phyloP scores from a whole-genome alignment of 805 yeast species.

The Brettanomyces anomalus region DNA sequence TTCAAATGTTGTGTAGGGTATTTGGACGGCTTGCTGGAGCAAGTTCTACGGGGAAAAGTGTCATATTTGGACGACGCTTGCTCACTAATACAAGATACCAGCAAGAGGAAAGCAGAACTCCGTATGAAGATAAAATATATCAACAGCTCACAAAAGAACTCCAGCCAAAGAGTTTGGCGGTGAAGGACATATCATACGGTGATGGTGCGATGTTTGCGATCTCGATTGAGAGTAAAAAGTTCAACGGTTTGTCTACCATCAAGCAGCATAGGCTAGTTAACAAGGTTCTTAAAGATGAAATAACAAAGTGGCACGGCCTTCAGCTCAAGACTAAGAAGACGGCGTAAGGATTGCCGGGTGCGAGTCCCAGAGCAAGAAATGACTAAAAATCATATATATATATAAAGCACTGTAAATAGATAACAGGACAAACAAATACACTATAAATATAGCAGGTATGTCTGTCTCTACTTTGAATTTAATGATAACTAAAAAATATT shows the following conservation, averaged over 20 bases:
- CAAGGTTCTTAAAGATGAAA: slow-evolving; percentile 71
- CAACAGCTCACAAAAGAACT: slow-evolving; percentile 46
- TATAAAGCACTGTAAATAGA: neutral
- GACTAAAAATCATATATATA: neutral
- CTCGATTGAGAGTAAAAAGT: slow-evolving; percentile 57
- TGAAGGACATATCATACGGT: slow-evolving; percentile 84
- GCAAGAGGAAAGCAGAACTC: too few species aligned
- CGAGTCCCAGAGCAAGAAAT: neutral
- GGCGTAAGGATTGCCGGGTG: neutral
- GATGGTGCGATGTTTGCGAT: slow-evolving; percentile 99
- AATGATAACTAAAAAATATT: too few species aligned
- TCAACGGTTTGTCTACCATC: slow-evolving; percentile 74
- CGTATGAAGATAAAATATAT: slow-evolving; percentile 48
- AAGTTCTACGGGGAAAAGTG: too few species aligned
- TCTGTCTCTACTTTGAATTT: too few species aligned
- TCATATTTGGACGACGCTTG: too few species aligned
- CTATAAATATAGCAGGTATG: neutral
- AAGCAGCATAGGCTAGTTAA: slow-evolving; percentile 92
- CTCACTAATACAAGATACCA: too few species aligned
- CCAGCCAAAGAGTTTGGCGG: slow-evolving; percentile 53
- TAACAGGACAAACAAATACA: neutral
- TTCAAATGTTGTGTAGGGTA: too few species aligned
- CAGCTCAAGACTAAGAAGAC: slow-evolving; percentile 68
- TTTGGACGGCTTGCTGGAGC: too few species aligned
- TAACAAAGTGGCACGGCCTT: slow-evolving; percentile 88